Evolutionary conservation across 2,329 filamentous ascomycete species (phyloP).

Genomic region (Monilinia vaccinii-corymbosi): DNA sequence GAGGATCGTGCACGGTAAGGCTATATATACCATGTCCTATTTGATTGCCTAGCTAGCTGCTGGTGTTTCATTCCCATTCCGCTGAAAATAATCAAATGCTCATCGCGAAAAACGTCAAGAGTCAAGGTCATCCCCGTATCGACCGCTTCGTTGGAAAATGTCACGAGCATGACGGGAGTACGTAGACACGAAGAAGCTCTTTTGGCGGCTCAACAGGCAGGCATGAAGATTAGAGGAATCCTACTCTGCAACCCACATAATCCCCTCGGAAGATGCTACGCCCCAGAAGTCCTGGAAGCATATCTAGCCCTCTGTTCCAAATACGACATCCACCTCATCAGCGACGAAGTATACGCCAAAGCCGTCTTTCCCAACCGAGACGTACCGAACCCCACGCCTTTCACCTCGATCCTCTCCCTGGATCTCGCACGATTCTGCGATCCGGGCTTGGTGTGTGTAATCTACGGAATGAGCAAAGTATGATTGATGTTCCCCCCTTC

Average conservation of each 20-base stretch:
- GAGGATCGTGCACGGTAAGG: slow-evolving; percentile 24
- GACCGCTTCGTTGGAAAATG: slow-evolving; percentile 25
- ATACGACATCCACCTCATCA: slow-evolving; percentile 36
- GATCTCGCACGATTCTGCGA: slow-evolving; percentile 37
- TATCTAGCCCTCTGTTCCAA: slow-evolving; percentile 34
- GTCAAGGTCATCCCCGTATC: not conserved
- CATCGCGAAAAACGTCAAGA: not conserved
- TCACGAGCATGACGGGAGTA: slow-evolving; percentile 29
- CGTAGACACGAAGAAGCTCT: slow-evolving; percentile 33
- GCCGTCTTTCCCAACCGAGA: slow-evolving; percentile 33
- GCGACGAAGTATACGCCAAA: slow-evolving; percentile 41
- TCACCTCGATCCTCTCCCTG: slow-evolving; percentile 42
- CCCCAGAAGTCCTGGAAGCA: slow-evolving; percentile 21
- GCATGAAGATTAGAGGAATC: slow-evolving; percentile 29
- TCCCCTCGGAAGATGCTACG: slow-evolving; percentile 20
- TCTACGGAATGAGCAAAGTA: slow-evolving; percentile 24
- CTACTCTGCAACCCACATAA: slow-evolving; percentile 33
- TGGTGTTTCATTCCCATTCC: not conserved
- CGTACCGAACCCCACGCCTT: slow-evolving; percentile 30
- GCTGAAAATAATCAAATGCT: not conserved
- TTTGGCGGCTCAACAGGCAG: slow-evolving; percentile 25
- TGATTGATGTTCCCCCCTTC: too few relatives aligned
- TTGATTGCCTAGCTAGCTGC: too few relatives aligned
- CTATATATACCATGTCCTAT: not conserved
- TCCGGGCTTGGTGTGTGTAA: slow-evolving; percentile 34